Evolutionary conservation across 768 basidiomycete species (phyloP).

Genomic region (Chalciporus chontae): DNA sequence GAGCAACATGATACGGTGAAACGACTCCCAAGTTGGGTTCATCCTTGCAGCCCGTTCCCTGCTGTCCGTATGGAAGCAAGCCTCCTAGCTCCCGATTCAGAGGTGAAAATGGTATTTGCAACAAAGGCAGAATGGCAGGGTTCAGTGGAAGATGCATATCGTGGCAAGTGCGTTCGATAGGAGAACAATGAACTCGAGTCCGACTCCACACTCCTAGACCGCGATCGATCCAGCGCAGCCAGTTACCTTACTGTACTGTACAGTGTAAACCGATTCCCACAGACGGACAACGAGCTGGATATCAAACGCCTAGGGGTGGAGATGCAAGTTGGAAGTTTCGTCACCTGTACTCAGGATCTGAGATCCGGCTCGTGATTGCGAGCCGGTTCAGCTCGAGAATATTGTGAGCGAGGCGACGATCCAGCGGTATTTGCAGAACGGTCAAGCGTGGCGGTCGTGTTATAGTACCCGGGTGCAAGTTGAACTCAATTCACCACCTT

Average conservation of each 20-base stretch:
- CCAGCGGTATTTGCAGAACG: too few relatives aligned
- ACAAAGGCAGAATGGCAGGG: slow-evolving; percentile 6
- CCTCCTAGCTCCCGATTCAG: background rate
- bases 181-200: too few relatives aligned
- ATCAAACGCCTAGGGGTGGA: background rate
- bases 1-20: slow-evolving; percentile 35
- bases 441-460: too few relatives aligned
- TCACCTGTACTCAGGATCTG: background rate
- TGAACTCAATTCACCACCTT: background rate
- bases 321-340: too few relatives aligned
- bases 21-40: slow-evolving; percentile 31
- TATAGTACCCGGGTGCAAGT: too few relatives aligned
- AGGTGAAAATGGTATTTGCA: slow-evolving; percentile 6
- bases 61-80: background rate
- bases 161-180: background rate
- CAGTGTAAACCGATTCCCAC: too few relatives aligned
- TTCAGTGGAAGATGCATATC: slow-evolving; percentile 17
- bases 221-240: too few relatives aligned
- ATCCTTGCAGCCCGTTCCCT: background rate
- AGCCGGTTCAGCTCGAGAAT: too few relatives aligned
- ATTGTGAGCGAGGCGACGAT: too few relatives aligned
- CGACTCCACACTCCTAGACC: too few relatives aligned
- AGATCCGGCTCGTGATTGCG: too few relatives aligned
- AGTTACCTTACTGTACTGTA: too few relatives aligned
- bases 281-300: background rate